Conservation (phyloP, 2,329 filamentous ascomycete genomes). For the Xylariaceae sp. region DNA sequence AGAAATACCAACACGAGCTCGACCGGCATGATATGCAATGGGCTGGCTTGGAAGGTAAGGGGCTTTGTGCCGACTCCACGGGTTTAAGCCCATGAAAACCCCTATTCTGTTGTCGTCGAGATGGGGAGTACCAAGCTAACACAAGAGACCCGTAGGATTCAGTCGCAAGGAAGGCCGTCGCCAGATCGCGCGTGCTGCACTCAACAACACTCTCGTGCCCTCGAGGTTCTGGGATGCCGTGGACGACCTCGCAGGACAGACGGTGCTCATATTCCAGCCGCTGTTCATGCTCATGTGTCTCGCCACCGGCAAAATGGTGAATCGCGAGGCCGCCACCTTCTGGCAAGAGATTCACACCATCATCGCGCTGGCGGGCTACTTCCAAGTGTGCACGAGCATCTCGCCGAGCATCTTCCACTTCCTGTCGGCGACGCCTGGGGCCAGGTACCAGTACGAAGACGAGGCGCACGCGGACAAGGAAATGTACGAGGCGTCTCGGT, state of each 20-base stretch:
- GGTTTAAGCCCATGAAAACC: too few species aligned
- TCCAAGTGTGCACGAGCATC: slow-evolving; percentile 30
- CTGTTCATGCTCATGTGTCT: slow-evolving; percentile 31
- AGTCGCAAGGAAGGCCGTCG: slow-evolving; percentile 33
- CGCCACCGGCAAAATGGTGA: slow-evolving; percentile 3
- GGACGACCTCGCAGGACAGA: slow-evolving; percentile 33
- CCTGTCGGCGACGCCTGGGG: slow-evolving; percentile 29
- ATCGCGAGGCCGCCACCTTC: slow-evolving; percentile 14
- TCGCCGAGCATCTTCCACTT: slow-evolving; percentile 30
- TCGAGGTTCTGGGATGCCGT: slow-evolving; percentile 36
- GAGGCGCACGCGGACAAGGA: slow-evolving; percentile 25
- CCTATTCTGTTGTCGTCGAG: background rate
- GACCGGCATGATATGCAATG: slow-evolving; percentile 30
- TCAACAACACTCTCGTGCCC: slow-evolving; percentile 27
- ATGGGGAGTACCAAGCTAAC: background rate
- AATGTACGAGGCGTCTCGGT: slow-evolving; percentile 24
- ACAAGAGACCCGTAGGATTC: slow-evolving; percentile 30
- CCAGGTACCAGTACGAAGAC: slow-evolving; percentile 27
- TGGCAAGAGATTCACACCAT: slow-evolving; percentile 27
- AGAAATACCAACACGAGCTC: slow-evolving; percentile 27
- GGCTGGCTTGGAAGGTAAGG: slow-evolving; percentile 33
- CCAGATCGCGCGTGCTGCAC: slow-evolving; percentile 26
- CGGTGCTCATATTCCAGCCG: slow-evolving; percentile 35
- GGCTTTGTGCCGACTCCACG: background rate
- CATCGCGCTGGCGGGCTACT: slow-evolving; percentile 28